Evolutionary conservation across 2,329 filamentous ascomycete species (phyloP).

Genomic region (Cladobotryum mycophilum): DNA sequence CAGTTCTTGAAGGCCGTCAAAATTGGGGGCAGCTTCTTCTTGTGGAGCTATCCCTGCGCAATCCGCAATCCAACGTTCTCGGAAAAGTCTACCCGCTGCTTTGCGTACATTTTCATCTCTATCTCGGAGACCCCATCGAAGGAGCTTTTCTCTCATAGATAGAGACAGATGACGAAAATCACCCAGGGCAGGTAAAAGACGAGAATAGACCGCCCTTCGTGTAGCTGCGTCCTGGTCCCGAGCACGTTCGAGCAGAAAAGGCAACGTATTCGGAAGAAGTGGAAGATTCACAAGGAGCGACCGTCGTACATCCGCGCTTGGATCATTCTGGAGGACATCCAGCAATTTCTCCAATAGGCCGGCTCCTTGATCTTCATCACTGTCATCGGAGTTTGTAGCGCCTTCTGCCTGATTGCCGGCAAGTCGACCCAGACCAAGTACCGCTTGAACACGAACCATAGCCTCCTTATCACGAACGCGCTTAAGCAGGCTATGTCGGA

Average conservation of each 20-base stretch:
- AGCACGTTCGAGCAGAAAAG: slow-evolving; percentile 83
- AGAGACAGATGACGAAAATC: slow-evolving; percentile 93
- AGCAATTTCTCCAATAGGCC: slow-evolving; percentile 77
- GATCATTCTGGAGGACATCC: slow-evolving; percentile 86
- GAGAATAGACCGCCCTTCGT: slow-evolving; percentile 77
- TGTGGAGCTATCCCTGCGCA: slow-evolving; percentile 65
- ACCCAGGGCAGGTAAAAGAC: slow-evolving; percentile 77
- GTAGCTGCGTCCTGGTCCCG: slow-evolving; percentile 83
- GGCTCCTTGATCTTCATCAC: slow-evolving; percentile 54
- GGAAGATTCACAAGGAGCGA: slow-evolving; percentile 88
- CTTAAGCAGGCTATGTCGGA: slow-evolving; percentile 73
- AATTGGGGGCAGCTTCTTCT: slow-evolving; percentile 56
- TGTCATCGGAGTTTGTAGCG: slow-evolving; percentile 62
- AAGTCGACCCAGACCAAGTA: slow-evolving; percentile 79
- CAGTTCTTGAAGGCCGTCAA: slow-evolving; percentile 82
- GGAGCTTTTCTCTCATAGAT: slow-evolving; percentile 88
- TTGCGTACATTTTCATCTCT: slow-evolving; percentile 92
- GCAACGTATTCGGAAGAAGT: slow-evolving; percentile 72
- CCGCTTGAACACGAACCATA: slow-evolving; percentile 85
- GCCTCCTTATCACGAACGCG: slow-evolving; percentile 91
- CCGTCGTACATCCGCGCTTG: slow-evolving; percentile 85
- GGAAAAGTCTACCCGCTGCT: slow-evolving; percentile 82
- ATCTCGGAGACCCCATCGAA: slow-evolving; percentile 91
- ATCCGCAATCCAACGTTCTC: slow-evolving; percentile 96
- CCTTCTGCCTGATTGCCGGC: slow-evolving; percentile 72